Conservation (phyloP, 495 filamentous ascomycete species). For the Daldinia bambusicola region DNA sequence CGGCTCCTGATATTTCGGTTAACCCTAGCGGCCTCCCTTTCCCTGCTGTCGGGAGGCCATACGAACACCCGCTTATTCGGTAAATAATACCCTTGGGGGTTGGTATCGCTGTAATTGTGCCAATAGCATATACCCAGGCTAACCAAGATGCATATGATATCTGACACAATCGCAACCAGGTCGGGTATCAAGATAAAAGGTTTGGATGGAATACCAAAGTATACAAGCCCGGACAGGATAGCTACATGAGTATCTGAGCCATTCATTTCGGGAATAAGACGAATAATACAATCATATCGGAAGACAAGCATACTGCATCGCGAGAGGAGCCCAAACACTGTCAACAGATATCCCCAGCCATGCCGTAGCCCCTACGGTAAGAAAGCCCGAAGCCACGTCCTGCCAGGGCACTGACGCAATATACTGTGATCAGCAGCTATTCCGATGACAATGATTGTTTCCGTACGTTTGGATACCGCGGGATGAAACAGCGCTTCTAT, state of each 20-base stretch:
- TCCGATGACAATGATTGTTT: neutral
- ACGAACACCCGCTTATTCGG: neutral
- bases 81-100: neutral
- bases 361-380: neutral
- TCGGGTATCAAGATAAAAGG: neutral
- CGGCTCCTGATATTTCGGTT: slow-evolving; percentile 12
- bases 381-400: neutral
- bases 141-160: slow-evolving; percentile 3
- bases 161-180: neutral
- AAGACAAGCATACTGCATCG: neutral
- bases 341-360: neutral
- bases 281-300: neutral
- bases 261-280: neutral
- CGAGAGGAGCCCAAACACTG: neutral
- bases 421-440: neutral
- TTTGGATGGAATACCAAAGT: neutral
- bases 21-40: slow-evolving; percentile 6
- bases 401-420: neutral
- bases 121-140: neutral
- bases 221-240: neutral
- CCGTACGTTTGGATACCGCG: neutral
- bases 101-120: neutral
- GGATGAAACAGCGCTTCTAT: neutral
- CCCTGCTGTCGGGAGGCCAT: slow-evolving; percentile 6
- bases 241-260: neutral